Base-by-base conservation (phyloP, 805 yeast species). In the Starmerella bacillaris region DNA sequence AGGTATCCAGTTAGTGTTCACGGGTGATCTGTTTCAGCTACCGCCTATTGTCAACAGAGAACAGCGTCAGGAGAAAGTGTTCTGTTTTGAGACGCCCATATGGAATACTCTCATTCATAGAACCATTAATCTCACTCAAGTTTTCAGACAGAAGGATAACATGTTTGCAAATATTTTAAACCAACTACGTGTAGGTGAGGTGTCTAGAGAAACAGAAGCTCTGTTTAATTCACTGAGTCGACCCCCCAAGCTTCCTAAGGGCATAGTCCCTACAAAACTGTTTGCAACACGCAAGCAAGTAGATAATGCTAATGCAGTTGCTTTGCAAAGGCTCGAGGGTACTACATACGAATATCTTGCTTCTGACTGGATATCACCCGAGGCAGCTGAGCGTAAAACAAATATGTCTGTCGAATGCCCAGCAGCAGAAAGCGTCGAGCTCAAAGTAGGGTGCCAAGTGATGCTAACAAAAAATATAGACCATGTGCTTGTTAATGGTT, bases 11-110 rank as follows among this genome's bases (percentile, higher is more conserved):
- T 46, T 89, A 12, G 70, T 89, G 9, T 56, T 84, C 24, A 77
- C 92, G 3, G 98, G 98, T n/a, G 98, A 89, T 57, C 84, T 86
- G 52, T 84, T 77, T 55, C 98, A 89, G 57, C 62, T 89, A 30
- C 98, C 98, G 1, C 98, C 98, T 0, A 92, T 89, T 5, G 62
- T 62, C 17, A 61, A 58, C 28, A 11, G 11, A 11, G 14, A 21
- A 15, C 5, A 21, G 7, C 56, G 51, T 16, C 55, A 54, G 0
- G 49, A 49, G 4, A 19, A 21, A 17, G 16, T 27, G 17, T 89
- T 76, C 51, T 76, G 93, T 39, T 89, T 89, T 49, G 78, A 83
- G 48, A 65, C 82, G 7, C 51, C 59, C 3, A 57, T 71, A 18
- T 89, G 98, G 98, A 56, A 55, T 14, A 55, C 55, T 20, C 67